Conservation (phyloP, 2,329 filamentous ascomycete species). For the Pyricularia sp. region DNA sequence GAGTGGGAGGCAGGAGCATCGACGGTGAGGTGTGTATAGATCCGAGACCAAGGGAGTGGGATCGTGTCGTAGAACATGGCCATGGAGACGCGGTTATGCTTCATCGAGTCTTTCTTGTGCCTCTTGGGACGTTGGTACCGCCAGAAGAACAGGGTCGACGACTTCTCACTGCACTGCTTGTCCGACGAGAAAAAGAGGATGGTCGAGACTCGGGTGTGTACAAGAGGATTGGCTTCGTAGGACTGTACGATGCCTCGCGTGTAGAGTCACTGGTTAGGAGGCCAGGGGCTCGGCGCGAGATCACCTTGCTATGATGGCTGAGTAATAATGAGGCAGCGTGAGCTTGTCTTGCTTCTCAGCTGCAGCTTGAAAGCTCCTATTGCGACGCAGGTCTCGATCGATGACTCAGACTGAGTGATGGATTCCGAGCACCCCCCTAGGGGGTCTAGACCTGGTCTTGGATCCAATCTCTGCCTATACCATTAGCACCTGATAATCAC, state of each 20-base stretch:
- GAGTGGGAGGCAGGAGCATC: background rate
- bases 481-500: background rate
- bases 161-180: background rate
- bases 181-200: background rate
- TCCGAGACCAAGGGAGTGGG: background rate
- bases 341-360: background rate
- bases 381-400: background rate
- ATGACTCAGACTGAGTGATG: background rate
- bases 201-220: background rate
- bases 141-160: background rate
- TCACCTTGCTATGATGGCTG: background rate
- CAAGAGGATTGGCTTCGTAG: slow-evolving; percentile 3
- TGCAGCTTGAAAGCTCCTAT: background rate
- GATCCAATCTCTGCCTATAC: background rate
- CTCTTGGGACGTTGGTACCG: background rate
- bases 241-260: background rate
- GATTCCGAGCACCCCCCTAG: background rate
- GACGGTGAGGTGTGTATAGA: slow-evolving; percentile 1
- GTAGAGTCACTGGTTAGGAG: background rate
- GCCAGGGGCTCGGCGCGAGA: background rate
- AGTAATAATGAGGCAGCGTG: background rate
- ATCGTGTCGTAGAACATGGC: background rate
- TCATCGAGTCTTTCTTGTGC: background rate
- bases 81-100: background rate
- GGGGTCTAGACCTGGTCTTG: background rate